Evolutionary conservation across 2,329 filamentous ascomycete species (phyloP), one percentile per base, ranked within the genome.

Genomic region (Aspergillus quadricinctus): DNA sequence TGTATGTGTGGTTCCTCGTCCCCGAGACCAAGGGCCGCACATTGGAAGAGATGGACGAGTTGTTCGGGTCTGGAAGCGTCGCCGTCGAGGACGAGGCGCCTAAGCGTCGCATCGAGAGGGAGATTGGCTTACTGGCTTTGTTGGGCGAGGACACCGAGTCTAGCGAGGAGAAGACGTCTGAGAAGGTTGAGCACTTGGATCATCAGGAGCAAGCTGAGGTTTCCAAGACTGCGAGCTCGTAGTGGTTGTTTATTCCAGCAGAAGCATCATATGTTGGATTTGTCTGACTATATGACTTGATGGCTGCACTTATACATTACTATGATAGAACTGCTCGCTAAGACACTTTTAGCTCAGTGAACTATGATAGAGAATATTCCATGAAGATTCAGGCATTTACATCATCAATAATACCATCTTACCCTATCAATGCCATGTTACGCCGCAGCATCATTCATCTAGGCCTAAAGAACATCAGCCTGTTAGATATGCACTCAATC

Each of bases 1-100:
- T 69, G 1, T 71, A 66, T 43, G 67, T 70, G 1, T 60, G 54
- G 19, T 66, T 69, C 62, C 28, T 69, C 6, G 67, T 70, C 4
- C 72, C 72, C 2, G 72, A 75, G 50, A 75, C 72, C 10, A 71
- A 68, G 45, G 69, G 69, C 51, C 72, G 71, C 40, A 70, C 69
- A 1, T 58, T 75, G 21, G 72, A 75, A 50, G 73, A 75, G 52
- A 73, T 75, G 64, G 73, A 75, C 43, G 66, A 72, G 40, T 52
- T 75, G 48, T 75, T 75, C 51, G 68, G 66, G 19, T 74, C 60
- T 59, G 73, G 56, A 17, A 67, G 67, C 3, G 52, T 70, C 49
- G 69, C 68, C 0, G 64, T 60, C 14, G 66, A 67, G 1, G 69
- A 71, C 41, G 62, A 57, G 10, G 60, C 59, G 4, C 61, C 62